Evolutionary conservation across 169 alveolate species (phyloP), one percentile per base, ranked within the genome.

Genomic region (Cystoisospora suis): DNA sequence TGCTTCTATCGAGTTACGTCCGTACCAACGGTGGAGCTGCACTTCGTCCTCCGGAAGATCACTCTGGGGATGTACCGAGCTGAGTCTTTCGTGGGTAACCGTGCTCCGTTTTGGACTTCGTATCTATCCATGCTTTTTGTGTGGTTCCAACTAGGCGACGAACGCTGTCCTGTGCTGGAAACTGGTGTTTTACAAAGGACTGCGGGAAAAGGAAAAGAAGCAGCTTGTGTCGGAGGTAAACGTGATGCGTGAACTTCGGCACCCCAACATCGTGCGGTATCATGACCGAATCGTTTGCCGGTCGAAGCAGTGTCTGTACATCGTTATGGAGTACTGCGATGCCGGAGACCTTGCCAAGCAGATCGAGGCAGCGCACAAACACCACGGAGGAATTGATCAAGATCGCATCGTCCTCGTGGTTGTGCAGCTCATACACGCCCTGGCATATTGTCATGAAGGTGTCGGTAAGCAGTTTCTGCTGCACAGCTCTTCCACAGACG

Each of bases 111-210:
- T 44, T 61, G 36, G 72, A 15, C 15, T 5, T 85, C 88, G 9
- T 20, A 12, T 32, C 88, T 20, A 23, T 80, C 45, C 53, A 42
- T 58, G 70, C 65, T 85, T 42, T 65, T n/a, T 65, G 58, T 4
- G 44, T 32, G 7, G 0, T 53, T 12, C 75, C 12, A n/a, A n/a
- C n/a, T 47, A 81, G 88, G 88, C 44, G 44, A 80, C 97, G 17
- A 95, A 94, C n/a, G 96, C 94, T 36, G 92, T 97, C 79, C 96
- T 97, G 75, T 99, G 99, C 44, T 98, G 99, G 97, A 99, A 99
- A 94, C 98, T 97, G 59, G 97, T 98, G 59, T 96, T 97, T 32
- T 98, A 98, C 90, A 98, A 98, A 80, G 97, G 98, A 44, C 98
- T 98, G 97, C 94, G 96, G 70, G 99, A 97, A 87, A 97, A 96